Conservation (phyloP, 1,139 yeast species). For the Pneumocystis sp. region DNA sequence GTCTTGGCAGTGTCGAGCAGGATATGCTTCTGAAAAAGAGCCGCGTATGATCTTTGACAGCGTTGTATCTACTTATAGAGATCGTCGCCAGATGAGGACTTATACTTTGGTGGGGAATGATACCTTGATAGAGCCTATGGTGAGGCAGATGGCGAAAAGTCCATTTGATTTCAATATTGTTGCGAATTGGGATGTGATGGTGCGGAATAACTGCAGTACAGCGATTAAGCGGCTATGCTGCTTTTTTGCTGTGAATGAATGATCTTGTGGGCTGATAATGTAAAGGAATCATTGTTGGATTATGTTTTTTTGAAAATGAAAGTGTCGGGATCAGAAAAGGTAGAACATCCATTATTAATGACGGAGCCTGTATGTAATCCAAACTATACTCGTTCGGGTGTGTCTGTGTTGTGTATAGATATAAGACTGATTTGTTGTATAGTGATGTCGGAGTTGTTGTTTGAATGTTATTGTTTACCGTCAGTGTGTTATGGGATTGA, state of each 20-base stretch:
- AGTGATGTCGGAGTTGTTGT: conserved; percentile 58
- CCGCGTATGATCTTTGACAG: conserved; percentile 64
- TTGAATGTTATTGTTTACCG: conserved; percentile 67
- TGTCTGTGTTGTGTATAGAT: neutral
- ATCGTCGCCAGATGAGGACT: conserved; percentile 49
- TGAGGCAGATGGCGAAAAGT: conserved; percentile 52
- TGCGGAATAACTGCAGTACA: neutral
- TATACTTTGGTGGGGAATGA: conserved; percentile 75
- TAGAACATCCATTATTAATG: conserved; percentile 70
- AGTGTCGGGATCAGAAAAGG: conserved; percentile 40
- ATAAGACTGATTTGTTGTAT: neutral
- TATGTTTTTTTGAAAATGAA: conserved; percentile 69
- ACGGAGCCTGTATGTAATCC: conserved; percentile 66
- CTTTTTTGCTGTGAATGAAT: neutral
- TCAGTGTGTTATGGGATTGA: conserved; percentile 70
- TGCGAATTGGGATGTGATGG: conserved; percentile 72
- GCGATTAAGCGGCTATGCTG: neutral
- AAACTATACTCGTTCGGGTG: conserved; percentile 45
- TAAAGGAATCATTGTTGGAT: conserved; percentile 55
- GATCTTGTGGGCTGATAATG: conserved; percentile 20
- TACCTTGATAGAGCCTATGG: conserved; percentile 51
- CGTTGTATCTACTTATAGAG: conserved; percentile 58
- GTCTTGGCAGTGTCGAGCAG: conserved; percentile 52
- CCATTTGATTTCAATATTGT: conserved; percentile 81
- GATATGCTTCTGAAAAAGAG: conserved; percentile 37